A percentile compares a stretch with the other conserved stretches of the same genome.
Conservation (phyloP, 2,329 filamentous ascomycete genomes). For the Chaetomium strumarium region DNA sequence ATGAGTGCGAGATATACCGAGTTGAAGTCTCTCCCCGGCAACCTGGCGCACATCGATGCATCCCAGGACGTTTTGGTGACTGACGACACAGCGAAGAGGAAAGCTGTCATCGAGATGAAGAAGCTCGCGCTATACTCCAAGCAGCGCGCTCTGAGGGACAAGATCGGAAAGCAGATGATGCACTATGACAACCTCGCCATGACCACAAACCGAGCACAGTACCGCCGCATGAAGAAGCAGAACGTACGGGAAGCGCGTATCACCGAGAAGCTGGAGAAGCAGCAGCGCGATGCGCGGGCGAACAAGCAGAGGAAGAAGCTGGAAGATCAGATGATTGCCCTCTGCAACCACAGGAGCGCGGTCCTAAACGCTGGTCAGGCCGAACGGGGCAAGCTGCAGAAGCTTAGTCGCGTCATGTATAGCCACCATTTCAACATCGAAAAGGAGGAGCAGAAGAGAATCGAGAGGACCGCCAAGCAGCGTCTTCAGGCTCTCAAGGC, state of each 20-base stretch:
- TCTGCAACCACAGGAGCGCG: constrained; percentile 75
- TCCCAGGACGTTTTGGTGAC: constrained; percentile 60
- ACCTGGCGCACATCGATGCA: constrained; percentile 81
- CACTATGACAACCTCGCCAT: constrained; percentile 94
- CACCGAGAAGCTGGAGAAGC: constrained; percentile 98
- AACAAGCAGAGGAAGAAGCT: constrained; percentile 98
- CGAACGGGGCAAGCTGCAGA: constrained; percentile 71
- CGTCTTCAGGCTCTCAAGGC: constrained; percentile 98
- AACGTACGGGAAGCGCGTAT: constrained; percentile 91
- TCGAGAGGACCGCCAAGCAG: constrained; percentile 96
- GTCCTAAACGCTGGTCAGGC: constrained; percentile 61
- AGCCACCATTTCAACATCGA: constrained; percentile 92
- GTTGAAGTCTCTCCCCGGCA: constrained; percentile 75
- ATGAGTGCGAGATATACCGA: constrained; percentile 81
- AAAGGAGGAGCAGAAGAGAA: constrained; percentile 97
- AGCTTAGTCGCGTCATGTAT: constrained; percentile 84
- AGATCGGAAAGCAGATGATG: constrained; percentile 86
- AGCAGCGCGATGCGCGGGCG: constrained; percentile 93
- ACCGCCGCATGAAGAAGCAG: constrained; percentile 95
- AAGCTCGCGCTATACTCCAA: constrained; percentile 81
- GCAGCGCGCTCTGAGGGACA: constrained; percentile 78
- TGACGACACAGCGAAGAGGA: constrained; percentile 79
- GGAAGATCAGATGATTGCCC: constrained; percentile 80
- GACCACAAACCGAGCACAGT: constrained; percentile 87
- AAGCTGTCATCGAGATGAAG: constrained; percentile 93